Evolutionary conservation across 768 basidiomycete genomes (phyloP), one percentile per base, ranked within the genome.

Genomic region (Auricularia heimuer): DNA sequence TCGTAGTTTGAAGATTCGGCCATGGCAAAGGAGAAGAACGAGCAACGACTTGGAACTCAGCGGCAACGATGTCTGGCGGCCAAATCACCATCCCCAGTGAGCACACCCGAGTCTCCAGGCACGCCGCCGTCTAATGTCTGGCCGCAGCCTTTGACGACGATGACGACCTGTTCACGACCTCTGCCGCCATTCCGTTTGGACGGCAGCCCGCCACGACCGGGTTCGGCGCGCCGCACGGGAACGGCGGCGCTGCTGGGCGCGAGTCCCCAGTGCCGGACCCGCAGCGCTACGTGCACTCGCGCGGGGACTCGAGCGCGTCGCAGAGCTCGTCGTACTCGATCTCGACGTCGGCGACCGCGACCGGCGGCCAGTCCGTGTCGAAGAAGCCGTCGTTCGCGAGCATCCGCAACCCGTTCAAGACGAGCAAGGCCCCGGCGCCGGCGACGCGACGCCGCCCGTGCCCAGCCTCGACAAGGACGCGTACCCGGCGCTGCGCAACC

Each of bases 1-100:
- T 98, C 96, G 80, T 97, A 99, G 84, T 94, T 95, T 81, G 87
- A 91, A 71, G 86, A 89, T 83, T 96, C 94, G 65, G 92, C 76
- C 94, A 97, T 97, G 24, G 44, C 33, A 56, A 56, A 24, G 63
- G 39, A 42, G 39, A 21, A 45, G 39, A 42, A 42, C 39, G 39
- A 42, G 39, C 39, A 42, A 42, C 39, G 39, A 42, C 39, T 42
- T 42, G 39, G 39, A 42, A 42, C 39, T 42, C 39, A 42, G 39
- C 39, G 39, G 39, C 39, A 42, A 42, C 39, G 39, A 42, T 42
- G 39, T 42, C 39, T 42, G 39, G 39, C 39, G 39, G 39, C 39
- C 39, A 42, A 42, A 42, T 42, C 39, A 42, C 39, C 39, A 42
- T 42, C 39, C 39, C 39, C 39, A 42, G 39, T 42, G 39, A 42